A percentile compares a stretch with the other conserved stretches of the same genome.
Evolutionary conservation across 768 basidiomycete species (phyloP).

Genomic region (Macrolepiota dolichaula): DNA sequence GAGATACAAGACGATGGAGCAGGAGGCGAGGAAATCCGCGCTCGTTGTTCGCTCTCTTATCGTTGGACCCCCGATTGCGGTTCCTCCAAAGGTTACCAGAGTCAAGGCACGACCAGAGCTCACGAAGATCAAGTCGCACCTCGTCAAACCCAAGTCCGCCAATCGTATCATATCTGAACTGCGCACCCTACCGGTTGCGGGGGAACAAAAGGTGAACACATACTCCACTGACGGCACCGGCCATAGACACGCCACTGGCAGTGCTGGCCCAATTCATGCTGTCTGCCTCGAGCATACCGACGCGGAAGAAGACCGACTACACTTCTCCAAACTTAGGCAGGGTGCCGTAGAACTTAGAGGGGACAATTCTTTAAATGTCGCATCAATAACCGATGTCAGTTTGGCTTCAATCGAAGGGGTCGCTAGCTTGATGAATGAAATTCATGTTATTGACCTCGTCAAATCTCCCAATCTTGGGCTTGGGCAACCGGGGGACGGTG

Average conservation of each 20-base stretch:
- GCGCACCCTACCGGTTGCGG: conserved; percentile 51
- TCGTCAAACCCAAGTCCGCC: conserved; percentile 64
- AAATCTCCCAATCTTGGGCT: conserved; percentile 63
- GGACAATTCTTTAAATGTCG: conserved; percentile 5
- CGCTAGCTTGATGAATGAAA: conserved; percentile 47
- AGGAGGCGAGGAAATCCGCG: conserved; percentile 63
- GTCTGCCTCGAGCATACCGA: conserved; percentile 70
- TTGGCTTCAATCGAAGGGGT: conserved; percentile 50
- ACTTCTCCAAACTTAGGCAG: conserved; percentile 46
- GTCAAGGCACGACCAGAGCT: conserved; percentile 48
- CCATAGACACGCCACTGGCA: conserved; percentile 2
- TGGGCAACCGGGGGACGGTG: conserved; percentile 66
- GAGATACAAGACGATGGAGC: conserved; percentile 36
- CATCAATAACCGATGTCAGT: conserved; percentile 35
- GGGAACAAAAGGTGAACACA: conserved; percentile 21
- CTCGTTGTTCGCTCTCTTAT: conserved; percentile 64
- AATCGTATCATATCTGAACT: conserved; percentile 73
- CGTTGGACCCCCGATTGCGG: conserved; percentile 44
- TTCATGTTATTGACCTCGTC: conserved; percentile 62
- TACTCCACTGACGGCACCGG: conserved; percentile 15
- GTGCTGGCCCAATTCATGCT: conserved; percentile 61
- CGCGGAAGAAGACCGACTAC: conserved; percentile 54
- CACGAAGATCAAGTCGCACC: conserved; percentile 62
- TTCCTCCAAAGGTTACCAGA: conserved; percentile 36
- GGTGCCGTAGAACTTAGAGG: conserved; percentile 13